phyloP scores from a whole-genome alignment of 2,329 filamentous ascomycete species.

The Xylaria sp. region DNA sequence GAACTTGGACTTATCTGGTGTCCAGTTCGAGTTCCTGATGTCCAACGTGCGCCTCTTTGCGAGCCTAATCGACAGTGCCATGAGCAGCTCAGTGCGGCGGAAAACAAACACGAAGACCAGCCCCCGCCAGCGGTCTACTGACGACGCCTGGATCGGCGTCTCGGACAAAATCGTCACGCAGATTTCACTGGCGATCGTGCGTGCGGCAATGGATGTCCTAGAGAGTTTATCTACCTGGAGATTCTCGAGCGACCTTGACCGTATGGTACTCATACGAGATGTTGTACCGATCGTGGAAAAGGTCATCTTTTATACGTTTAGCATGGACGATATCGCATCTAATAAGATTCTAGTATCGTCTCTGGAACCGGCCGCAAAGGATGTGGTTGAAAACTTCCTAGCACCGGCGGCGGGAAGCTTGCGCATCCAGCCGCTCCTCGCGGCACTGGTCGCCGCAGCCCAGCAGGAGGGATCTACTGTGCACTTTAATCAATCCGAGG shows the following conservation, averaged over 20 bases:
- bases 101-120: conserved; percentile 57
- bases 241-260: conserved; percentile 70
- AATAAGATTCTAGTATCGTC: conserved; percentile 56
- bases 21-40: conserved; percentile 76
- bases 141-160: conserved; percentile 68
- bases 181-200: conserved; percentile 72
- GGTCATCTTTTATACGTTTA: conserved; percentile 72
- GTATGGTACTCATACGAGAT: conserved; percentile 67
- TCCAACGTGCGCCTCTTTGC: conserved; percentile 75
- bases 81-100: conserved; percentile 68
- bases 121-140: conserved; percentile 48
- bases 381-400: conserved; percentile 77
- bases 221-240: conserved; percentile 87
- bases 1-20: conserved; percentile 76
- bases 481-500: conserved; percentile 56
- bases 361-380: conserved; percentile 72
- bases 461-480: conserved; percentile 64
- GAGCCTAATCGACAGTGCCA: conserved; percentile 74
- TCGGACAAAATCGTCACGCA: conserved; percentile 77
- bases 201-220: conserved; percentile 78
- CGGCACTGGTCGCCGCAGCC: conserved; percentile 66
- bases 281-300: conserved; percentile 73
- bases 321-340: conserved; percentile 65
- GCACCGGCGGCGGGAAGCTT: conserved; percentile 70
- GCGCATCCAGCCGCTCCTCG: conserved; percentile 76